These are phyloP conservation scores for Linum trigynum DNA, from an alignment of 345 rosid species.

Conservation along the genomic window DNA sequence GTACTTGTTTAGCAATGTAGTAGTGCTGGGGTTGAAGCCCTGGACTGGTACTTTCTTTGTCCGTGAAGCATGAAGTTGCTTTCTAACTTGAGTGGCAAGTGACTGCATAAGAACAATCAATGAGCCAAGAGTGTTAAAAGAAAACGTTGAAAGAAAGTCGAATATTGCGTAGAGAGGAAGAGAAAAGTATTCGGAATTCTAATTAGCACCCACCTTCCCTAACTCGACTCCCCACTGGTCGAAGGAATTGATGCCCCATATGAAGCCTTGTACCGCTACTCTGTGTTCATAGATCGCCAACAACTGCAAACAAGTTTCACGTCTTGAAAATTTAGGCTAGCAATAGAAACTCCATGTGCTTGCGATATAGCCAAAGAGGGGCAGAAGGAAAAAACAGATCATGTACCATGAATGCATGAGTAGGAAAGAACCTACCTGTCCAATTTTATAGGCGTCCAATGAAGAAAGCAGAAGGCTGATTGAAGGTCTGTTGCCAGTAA, in stretches of 20 bases:
- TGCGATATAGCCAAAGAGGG: not conserved
- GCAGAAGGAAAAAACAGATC: not conserved
- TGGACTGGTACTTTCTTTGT: slow-evolving; percentile 47
- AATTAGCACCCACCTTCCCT: slow-evolving; percentile 55
- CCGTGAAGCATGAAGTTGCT: slow-evolving; percentile 75
- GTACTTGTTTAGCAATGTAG: slow-evolving; percentile 55
- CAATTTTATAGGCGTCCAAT: slow-evolving; percentile 64
- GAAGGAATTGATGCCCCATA: slow-evolving; percentile 96
- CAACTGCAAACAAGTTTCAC: slow-evolving; percentile 37
- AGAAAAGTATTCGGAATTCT: not conserved
- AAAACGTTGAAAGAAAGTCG: not conserved
- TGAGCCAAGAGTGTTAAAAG: not conserved
- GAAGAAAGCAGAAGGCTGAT: slow-evolving; percentile 82
- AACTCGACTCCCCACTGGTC: slow-evolving; percentile 99
- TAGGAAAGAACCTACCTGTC: slow-evolving; percentile 50
- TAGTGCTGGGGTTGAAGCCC: slow-evolving; percentile 89
- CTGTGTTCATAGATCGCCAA: slow-evolving; percentile 91
- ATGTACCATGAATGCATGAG: not conserved
- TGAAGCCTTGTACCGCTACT: slow-evolving; percentile 87
- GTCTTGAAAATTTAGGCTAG: not conserved
- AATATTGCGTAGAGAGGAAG: too few species aligned
- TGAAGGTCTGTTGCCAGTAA: slow-evolving; percentile 87
- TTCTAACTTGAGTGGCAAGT: slow-evolving; percentile 82
- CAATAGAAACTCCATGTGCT: not conserved
- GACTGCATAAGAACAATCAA: slow-evolving; percentile 32